These are phyloP conservation scores for Fusarium goolgardi DNA, from an alignment of 2,329 filamentous ascomycete genomes.

Conservation along the genomic window DNA sequence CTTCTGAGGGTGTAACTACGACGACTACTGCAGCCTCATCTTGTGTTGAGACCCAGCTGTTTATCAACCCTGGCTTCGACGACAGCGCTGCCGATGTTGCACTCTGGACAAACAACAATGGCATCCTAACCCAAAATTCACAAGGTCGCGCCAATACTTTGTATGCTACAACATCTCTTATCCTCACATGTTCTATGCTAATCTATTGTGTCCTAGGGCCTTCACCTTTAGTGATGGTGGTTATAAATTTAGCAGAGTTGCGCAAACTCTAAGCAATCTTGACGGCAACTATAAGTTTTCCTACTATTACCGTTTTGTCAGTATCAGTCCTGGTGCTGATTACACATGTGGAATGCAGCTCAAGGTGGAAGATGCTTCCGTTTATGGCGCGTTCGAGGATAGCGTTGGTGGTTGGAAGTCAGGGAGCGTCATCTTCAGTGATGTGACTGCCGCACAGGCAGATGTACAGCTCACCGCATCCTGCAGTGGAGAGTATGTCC, in stretches of 20 bases:
- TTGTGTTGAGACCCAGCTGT: neutral
- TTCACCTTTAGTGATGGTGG: fast-evolving
- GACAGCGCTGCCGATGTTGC: fast-evolving
- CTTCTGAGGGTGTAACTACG: fast-evolving
- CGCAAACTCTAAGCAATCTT: neutral
- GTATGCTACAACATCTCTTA: fast-evolving
- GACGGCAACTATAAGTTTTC: neutral
- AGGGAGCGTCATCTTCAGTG: neutral
- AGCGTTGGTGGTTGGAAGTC: neutral
- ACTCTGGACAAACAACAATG: fast-evolving
- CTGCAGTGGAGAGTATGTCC: neutral
- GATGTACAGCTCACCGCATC: neutral
- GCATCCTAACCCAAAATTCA: neutral
- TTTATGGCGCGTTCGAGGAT: fast-evolving
- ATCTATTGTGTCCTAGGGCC: fast-evolving
- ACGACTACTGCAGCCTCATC: neutral
- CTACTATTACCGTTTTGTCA: neutral
- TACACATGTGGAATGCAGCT: fast-evolving
- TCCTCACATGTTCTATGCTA: neutral
- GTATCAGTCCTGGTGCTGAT: neutral
- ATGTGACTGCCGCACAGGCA: neutral
- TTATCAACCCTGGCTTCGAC: neutral
- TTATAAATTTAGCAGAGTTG: fast-evolving
- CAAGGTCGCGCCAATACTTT: fast-evolving
- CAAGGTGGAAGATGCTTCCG: neutral